Evolutionary conservation across 805 yeast genomes (phyloP).

Genomic region (Blastobotrys mokoenaii): DNA sequence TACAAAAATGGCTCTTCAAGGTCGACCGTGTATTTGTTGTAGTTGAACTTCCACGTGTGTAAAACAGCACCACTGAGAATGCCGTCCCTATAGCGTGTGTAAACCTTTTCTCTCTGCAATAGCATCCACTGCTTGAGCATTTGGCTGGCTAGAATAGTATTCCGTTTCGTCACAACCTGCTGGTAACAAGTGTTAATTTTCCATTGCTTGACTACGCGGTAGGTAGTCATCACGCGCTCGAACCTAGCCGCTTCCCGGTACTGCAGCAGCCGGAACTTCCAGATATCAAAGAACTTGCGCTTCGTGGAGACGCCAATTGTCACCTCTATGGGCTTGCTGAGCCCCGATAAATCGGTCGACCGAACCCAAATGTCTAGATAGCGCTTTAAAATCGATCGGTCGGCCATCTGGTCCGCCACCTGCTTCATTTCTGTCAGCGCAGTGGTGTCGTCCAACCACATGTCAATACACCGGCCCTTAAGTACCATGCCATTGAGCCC

Average conservation of each 20-base stretch:
- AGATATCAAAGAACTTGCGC: constrained; percentile 2
- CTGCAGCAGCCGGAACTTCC: constrained; percentile 7
- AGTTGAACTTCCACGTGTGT: not conserved
- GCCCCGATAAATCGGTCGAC: not conserved
- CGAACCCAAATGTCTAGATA: not conserved
- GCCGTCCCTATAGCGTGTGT: constrained; percentile 2
- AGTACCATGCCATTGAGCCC: no score
- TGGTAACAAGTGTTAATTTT: constrained; percentile 2
- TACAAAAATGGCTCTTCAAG: not conserved
- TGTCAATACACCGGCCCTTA: not conserved
- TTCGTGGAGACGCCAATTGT: not conserved
- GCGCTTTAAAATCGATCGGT: not conserved
- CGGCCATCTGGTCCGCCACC: constrained; percentile 3
- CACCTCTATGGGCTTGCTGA: not conserved
- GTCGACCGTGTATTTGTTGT: not conserved
- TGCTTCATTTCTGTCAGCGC: not conserved
- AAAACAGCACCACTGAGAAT: not conserved
- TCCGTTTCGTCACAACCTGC: not conserved
- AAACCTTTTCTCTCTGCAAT: constrained; percentile 5
- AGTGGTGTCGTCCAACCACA: not conserved
- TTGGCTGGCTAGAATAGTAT: constrained; percentile 1
- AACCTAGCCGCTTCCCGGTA: constrained; percentile 12
- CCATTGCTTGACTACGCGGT: constrained; percentile 11
- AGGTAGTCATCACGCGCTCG: constrained; percentile 8
- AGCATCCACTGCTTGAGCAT: constrained; percentile 9